These are phyloP conservation scores for Sporisorium scitamineum DNA, from an alignment of 1,284 basidiomycete genomes.

Conservation along the genomic window DNA sequence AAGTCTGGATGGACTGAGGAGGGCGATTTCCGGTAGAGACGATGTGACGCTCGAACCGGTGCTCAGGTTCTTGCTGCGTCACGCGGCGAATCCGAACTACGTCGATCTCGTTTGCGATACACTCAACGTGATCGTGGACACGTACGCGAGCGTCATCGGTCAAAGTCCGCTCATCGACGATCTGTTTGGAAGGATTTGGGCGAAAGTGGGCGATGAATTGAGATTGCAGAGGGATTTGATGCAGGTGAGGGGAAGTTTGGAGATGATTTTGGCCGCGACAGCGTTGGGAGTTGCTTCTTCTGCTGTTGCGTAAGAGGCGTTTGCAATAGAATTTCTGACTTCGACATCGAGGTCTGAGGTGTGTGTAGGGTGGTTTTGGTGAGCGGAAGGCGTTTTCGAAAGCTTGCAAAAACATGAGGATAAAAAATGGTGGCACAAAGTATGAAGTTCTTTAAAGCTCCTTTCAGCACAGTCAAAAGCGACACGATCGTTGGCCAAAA, in stretches of 20 bases:
- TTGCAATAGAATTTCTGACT: background rate
- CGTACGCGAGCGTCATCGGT: conserved; percentile 89
- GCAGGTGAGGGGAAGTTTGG: conserved; percentile 86
- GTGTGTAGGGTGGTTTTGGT: background rate
- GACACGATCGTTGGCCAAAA: background rate
- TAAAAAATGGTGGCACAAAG: background rate
- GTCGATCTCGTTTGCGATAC: conserved; percentile 88
- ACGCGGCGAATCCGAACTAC: conserved; percentile 90
- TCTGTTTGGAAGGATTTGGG: conserved; percentile 83
- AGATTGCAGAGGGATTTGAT: conserved; percentile 89
- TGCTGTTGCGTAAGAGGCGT: background rate
- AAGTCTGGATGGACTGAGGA: conserved; percentile 81
- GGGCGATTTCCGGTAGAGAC: conserved; percentile 88
- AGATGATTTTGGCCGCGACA: conserved; percentile 80
- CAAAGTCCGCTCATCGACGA: conserved; percentile 91
- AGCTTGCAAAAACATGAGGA: background rate
- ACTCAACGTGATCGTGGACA: conserved; percentile 84
- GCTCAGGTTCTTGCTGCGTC: conserved; percentile 83
- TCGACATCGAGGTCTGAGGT: background rate
- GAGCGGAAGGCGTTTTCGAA: background rate
- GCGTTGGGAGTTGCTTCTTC: conserved; percentile 49
- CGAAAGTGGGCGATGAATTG: conserved; percentile 85
- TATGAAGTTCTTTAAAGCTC: background rate
- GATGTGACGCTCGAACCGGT: conserved; percentile 94
- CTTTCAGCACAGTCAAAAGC: background rate